phyloP scores from a whole-genome alignment of 1,284 basidiomycete genomes.

The Boletellus deceptivus region DNA sequence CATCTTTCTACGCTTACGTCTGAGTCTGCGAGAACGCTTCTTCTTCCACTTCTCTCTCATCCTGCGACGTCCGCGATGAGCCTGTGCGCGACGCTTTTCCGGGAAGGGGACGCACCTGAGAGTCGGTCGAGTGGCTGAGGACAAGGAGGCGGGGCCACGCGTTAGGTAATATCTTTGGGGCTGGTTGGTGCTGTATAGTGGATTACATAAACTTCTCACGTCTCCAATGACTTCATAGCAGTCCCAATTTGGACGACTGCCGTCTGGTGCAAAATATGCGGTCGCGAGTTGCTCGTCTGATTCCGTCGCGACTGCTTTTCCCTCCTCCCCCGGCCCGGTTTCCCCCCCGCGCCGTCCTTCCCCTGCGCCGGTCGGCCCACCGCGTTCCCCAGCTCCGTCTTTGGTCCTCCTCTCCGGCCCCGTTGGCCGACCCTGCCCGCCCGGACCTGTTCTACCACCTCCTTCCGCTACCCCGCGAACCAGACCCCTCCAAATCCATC shows the following conservation, averaged over 20 bases:
- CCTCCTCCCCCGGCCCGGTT: not conserved
- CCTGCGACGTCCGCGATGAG: slow-evolving; percentile 30
- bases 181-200: slow-evolving; percentile 37
- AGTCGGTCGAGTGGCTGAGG: slow-evolving; percentile 24
- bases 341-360: not conserved
- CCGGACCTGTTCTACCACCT: slow-evolving; percentile 70
- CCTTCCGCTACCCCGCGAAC: slow-evolving; percentile 48
- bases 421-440: slow-evolving; percentile 50
- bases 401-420: slow-evolving; percentile 18
- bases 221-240: slow-evolving; percentile 4
- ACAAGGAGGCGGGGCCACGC: slow-evolving; percentile 7
- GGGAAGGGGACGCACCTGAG: slow-evolving; percentile 31
- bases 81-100: not conserved
- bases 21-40: slow-evolving; percentile 83
- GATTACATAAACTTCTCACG: slow-evolving; percentile 32
- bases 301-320: not conserved
- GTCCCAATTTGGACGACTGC: not conserved
- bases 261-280: slow-evolving; percentile 6
- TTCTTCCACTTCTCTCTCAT: slow-evolving; percentile 95
- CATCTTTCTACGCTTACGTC: slow-evolving; percentile 90
- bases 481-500: slow-evolving; percentile 41
- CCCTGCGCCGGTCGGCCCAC: slow-evolving; percentile 9
- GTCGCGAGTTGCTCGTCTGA: slow-evolving; percentile 5
- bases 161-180: slow-evolving; percentile 22
- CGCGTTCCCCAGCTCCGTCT: not conserved